phyloP scores from a whole-genome alignment of 179 eudicot genomes.

The Patellifolia procumbens region DNA sequence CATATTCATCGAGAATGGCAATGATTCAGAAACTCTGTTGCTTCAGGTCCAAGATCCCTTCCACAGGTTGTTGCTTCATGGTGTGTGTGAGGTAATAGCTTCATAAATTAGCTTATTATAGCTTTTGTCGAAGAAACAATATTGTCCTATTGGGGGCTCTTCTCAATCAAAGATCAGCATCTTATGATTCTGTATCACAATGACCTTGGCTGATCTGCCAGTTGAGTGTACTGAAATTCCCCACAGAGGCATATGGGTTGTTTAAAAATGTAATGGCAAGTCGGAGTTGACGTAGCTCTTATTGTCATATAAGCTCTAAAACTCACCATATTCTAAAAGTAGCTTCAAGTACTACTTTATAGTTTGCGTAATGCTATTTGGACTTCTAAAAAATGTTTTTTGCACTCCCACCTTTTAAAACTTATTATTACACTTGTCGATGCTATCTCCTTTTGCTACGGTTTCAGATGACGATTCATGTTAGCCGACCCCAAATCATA shows the following conservation, averaged over 20 bases:
- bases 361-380: too few relatives aligned
- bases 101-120: not conserved
- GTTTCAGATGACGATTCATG: too few relatives aligned
- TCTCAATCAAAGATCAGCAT: not conserved
- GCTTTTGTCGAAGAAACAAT: not conserved
- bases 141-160: not conserved
- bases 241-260: not conserved
- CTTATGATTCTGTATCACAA: not conserved
- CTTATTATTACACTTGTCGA: too few relatives aligned
- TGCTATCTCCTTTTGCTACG: too few relatives aligned
- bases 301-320: too few relatives aligned
- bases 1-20: constrained; percentile 55
- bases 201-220: not conserved
- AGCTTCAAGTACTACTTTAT: too few relatives aligned
- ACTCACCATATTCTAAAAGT: too few relatives aligned
- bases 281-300: too few relatives aligned
- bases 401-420: too few relatives aligned
- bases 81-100: constrained; percentile 84
- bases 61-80: constrained; percentile 88
- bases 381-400: too few relatives aligned
- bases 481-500: too few relatives aligned
- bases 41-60: constrained; percentile 84
- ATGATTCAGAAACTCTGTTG: constrained; percentile 53
- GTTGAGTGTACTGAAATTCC: not conserved
- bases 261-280: not conserved